Percentiles rank a stretch among this genome's conserved stretches.
Conservation (phyloP, 176 grass and related monocot genomes). For the Poa pratensis region DNA sequence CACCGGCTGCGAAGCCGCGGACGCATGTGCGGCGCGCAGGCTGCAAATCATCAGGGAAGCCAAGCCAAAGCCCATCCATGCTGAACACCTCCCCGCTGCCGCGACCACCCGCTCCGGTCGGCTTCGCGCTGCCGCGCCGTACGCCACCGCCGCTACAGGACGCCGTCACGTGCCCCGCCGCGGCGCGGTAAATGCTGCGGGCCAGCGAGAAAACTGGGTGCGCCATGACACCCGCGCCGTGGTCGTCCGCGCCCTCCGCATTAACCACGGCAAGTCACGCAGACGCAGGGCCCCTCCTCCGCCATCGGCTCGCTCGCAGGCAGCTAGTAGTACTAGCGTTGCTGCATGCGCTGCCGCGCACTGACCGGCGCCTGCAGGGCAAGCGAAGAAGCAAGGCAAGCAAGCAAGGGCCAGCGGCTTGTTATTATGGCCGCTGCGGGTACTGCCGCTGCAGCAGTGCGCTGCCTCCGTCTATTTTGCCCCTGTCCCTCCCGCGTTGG, state of each 20-base stretch:
- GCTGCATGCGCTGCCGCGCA: neutral
- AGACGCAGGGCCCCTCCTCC: neutral
- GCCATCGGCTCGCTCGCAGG: neutral
- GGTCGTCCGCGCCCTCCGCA: neutral
- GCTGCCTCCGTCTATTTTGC: conserved; percentile 52
- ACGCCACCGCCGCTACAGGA: neutral
- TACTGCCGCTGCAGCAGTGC: neutral
- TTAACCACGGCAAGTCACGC: conserved; percentile 6
- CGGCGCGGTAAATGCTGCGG: conserved; percentile 38
- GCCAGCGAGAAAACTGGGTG: conserved; percentile 2
- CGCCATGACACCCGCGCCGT: neutral
- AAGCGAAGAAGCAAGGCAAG: too few species aligned
- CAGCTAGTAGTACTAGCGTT: neutral
- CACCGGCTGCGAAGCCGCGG: conserved; percentile 16
- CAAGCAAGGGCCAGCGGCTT: neutral
- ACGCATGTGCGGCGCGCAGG: neutral
- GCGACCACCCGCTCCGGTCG: neutral
- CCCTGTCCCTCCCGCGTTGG: conserved; percentile 38
- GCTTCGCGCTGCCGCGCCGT: neutral
- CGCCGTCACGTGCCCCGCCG: conserved; percentile 42
- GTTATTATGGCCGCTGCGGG: neutral
- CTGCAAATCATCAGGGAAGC: neutral
- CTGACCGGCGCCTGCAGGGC: neutral
- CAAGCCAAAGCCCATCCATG: neutral
- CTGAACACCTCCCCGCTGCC: neutral